Evolutionary conservation across 768 basidiomycete species (phyloP).

Genomic region (Gloeopeniophorella convolvens): DNA sequence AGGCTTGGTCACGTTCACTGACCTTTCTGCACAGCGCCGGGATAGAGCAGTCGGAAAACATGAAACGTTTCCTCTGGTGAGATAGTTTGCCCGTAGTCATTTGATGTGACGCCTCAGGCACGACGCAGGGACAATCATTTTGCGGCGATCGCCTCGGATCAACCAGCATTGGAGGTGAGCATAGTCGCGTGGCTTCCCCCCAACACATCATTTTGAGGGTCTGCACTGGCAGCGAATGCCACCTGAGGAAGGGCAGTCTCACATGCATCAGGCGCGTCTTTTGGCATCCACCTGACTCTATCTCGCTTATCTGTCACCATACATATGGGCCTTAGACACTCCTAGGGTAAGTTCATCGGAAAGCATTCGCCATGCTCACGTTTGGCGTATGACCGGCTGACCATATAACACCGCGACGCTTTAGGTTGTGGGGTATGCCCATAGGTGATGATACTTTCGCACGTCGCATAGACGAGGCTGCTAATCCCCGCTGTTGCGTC

Average conservation of each 20-base stretch:
- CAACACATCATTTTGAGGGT: too few species aligned
- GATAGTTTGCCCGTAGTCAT: slow-evolving; percentile 11
- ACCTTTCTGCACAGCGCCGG: slow-evolving; percentile 42
- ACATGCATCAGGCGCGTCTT: slow-evolving; percentile 49
- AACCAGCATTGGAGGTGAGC: slow-evolving; percentile 55
- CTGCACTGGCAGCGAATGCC: slow-evolving; percentile 47
- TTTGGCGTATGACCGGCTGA: background rate
- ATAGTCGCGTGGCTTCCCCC: background rate
- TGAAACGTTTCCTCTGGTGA: slow-evolving; percentile 69
- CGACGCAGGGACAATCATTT: slow-evolving; percentile 70
- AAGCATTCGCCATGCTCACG: background rate
- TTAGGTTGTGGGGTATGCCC: slow-evolving; percentile 67
- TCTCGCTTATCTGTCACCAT: background rate
- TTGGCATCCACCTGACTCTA: background rate
- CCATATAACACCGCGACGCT: background rate
- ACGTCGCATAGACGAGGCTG: background rate
- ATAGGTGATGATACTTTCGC: slow-evolving; percentile 38
- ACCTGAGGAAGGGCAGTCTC: slow-evolving; percentile 33
- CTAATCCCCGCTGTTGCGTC: too few species aligned
- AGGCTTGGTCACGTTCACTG: too few species aligned
- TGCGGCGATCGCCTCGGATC: slow-evolving; percentile 61
- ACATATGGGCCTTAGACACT: slow-evolving; percentile 38
- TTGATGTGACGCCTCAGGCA: too few species aligned
- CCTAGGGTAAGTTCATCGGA: slow-evolving; percentile 42
- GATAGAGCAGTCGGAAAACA: slow-evolving; percentile 60